Percentiles rank a stretch among this genome's conserved stretches.
Evolutionary conservation across 1,284 basidiomycete species (phyloP).

Genomic region (Melampsora americana): DNA sequence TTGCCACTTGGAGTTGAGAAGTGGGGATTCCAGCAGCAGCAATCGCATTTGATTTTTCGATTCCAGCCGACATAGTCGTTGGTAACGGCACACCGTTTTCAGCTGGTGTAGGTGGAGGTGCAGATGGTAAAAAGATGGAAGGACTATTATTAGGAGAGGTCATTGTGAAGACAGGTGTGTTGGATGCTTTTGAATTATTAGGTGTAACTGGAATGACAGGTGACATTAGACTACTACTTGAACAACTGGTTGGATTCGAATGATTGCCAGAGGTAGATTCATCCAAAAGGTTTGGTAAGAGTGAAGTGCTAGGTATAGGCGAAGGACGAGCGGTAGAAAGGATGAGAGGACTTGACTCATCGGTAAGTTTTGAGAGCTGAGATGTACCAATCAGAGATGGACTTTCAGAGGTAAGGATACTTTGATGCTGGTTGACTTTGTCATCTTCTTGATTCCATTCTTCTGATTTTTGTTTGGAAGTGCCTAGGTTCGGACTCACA

Average conservation of each 20-base stretch:
- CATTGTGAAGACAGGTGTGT: not conserved
- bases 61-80: slow-evolving; percentile 25
- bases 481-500: no score
- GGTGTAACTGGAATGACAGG: slow-evolving; percentile 36
- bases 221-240: slow-evolving; percentile 6
- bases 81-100: slow-evolving; percentile 19
- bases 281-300: not conserved
- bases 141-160: slow-evolving; percentile 7
- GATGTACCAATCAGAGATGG: no score
- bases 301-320: not conserved
- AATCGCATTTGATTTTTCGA: not conserved
- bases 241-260: no score
- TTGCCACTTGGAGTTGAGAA: not conserved
- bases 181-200: slow-evolving; percentile 28
- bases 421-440: no score
- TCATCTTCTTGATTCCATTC: no score
- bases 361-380: not conserved
- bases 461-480: no score
- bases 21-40: not conserved
- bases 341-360: not conserved
- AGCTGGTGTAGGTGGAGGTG: slow-evolving; percentile 27
- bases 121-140: slow-evolving; percentile 15
- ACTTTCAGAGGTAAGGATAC: no score
- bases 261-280: not conserved
- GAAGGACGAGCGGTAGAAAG: not conserved